These are phyloP conservation scores for Onygenales sp. DNA, from an alignment of 2,329 filamentous ascomycete genomes.

Conservation along the genomic window DNA sequence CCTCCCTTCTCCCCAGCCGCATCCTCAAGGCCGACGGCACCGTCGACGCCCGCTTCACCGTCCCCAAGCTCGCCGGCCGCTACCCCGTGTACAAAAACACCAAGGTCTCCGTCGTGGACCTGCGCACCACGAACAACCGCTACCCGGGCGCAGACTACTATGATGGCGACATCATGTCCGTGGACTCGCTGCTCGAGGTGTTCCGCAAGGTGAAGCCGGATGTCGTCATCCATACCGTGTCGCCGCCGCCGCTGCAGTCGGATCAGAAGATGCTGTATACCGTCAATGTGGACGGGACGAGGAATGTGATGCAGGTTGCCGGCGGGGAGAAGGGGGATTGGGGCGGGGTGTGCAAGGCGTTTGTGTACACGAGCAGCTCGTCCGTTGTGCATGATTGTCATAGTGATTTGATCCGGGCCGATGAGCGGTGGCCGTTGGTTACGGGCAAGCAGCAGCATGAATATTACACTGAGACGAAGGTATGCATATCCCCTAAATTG, in stretches of 20 bases:
- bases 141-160: constrained; percentile 55
- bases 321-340: constrained; percentile 56
- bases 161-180: constrained; percentile 68
- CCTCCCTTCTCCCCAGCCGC: neutral
- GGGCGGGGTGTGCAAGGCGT: constrained; percentile 55
- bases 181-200: constrained; percentile 49
- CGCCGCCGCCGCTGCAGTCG: constrained; percentile 47
- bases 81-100: constrained; percentile 36
- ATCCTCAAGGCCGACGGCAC: constrained; percentile 6
- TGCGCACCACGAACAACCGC: constrained; percentile 61
- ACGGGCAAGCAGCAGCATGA: constrained; percentile 61
- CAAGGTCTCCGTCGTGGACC: constrained; percentile 61
- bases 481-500: constrained; percentile 21
- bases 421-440: constrained; percentile 72
- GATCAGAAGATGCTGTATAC: constrained; percentile 57
- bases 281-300: constrained; percentile 84
- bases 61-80: constrained; percentile 28
- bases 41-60: constrained; percentile 27
- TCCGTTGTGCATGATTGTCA: constrained; percentile 78
- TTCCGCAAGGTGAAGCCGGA: constrained; percentile 62
- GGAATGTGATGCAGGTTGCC: constrained; percentile 56
- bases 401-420: constrained; percentile 70
- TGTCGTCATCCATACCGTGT: constrained; percentile 86
- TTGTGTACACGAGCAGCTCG: constrained; percentile 86
- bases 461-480: constrained; percentile 90